A percentile compares a stretch with the other conserved stretches of the same genome.
Conservation (phyloP, 345 rosid species). For the Moricandia arvensis region DNA sequence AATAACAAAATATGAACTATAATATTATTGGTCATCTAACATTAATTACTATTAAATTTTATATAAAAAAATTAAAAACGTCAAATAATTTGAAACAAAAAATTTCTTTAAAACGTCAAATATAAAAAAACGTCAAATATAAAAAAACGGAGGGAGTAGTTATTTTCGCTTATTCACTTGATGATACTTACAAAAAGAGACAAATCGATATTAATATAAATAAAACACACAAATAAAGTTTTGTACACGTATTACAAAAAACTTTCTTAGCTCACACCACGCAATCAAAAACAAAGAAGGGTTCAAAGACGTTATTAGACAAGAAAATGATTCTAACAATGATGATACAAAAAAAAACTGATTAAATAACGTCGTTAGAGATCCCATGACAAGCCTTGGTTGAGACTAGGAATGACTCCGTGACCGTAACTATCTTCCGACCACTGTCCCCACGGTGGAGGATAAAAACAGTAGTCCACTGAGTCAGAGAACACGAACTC, state of each 20-base stretch:
- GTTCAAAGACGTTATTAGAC: slow-evolving; percentile 12
- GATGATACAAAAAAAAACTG: not conserved
- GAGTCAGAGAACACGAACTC: slow-evolving; percentile 54
- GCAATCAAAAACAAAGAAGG: not conserved
- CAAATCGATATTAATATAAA: slow-evolving; percentile 16
- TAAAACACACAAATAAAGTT: slow-evolving; percentile 13
- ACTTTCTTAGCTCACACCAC: slow-evolving; percentile 5
- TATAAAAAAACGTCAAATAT: no score
- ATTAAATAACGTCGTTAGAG: slow-evolving; percentile 1
- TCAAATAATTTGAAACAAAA: no score
- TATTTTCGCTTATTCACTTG: slow-evolving; percentile 1
- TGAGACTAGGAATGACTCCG: no score
- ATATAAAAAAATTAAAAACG: no score
- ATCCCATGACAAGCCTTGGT: slow-evolving; percentile 26
- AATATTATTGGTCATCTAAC: no score
- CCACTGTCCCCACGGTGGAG: slow-evolving; percentile 47
- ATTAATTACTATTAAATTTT: no score
- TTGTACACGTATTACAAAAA: slow-evolving; percentile 32
- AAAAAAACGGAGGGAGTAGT: no score
- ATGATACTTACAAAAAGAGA: slow-evolving; percentile 12
- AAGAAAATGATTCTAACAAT: not conserved
- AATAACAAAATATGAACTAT: no score
- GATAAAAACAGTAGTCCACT: slow-evolving; percentile 43
- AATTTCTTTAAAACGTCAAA: no score
- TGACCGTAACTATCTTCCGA: slow-evolving; percentile 34